These are phyloP conservation scores for Wallacemonas rigidus DNA, from an alignment of 208 protist species.

Conservation along the genomic window DNA sequence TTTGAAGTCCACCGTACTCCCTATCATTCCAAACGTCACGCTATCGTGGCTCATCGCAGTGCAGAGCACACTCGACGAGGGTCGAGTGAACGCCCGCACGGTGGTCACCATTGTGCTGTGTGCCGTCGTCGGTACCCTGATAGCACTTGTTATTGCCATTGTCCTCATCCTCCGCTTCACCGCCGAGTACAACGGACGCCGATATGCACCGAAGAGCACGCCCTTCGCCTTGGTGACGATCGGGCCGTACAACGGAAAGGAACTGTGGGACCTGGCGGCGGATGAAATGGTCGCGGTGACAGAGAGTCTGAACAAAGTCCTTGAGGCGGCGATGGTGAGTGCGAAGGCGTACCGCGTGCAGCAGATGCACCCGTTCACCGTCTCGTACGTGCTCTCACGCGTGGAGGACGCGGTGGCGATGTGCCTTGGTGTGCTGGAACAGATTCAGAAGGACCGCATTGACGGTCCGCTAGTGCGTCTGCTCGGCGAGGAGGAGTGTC, in stretches of 20 bases:
- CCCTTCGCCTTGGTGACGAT: conserved; percentile 79
- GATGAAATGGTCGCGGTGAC: conserved; percentile 61
- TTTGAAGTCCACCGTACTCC: background rate
- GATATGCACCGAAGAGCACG: conserved; percentile 63
- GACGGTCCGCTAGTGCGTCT: conserved; percentile 59
- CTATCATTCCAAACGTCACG: background rate
- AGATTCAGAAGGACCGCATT: conserved; percentile 49
- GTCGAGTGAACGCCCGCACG: conserved; percentile 15
- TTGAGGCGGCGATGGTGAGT: conserved; percentile 37
- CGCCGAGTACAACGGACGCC: conserved; percentile 49
- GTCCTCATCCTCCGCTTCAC: conserved; percentile 41
- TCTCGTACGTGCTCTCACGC: conserved; percentile 44
- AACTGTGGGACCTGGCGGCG: conserved; percentile 67
- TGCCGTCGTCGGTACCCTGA: conserved; percentile 29
- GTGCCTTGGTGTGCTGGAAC: conserved; percentile 58
- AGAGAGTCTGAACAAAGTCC: conserved; percentile 43
- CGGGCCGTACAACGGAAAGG: conserved; percentile 58
- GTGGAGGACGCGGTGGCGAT: conserved; percentile 59
- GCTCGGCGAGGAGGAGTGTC: conserved; percentile 56
- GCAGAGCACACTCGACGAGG: conserved; percentile 16
- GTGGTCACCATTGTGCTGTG: conserved; percentile 35
- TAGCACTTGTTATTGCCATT: conserved; percentile 27
- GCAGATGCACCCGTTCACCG: conserved; percentile 78
- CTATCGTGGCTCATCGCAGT: conserved; percentile 30
- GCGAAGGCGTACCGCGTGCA: conserved; percentile 59